A percentile compares a stretch with the other conserved stretches of the same genome.
Conservation (phyloP, 2,329 filamentous ascomycete species). For the Diaporthe destruens region DNA sequence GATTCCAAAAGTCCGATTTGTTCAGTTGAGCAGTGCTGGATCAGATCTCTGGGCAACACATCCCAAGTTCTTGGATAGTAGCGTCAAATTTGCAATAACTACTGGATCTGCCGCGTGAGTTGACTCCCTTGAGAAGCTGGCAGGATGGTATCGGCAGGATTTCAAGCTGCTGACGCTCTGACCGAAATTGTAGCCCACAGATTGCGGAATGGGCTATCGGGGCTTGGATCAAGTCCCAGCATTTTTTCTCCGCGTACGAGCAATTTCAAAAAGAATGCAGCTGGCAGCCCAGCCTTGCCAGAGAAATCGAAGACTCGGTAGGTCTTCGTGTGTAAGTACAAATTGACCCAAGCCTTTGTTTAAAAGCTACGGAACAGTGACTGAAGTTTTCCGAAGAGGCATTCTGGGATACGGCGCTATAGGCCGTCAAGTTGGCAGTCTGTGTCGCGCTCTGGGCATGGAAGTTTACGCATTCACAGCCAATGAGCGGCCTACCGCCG, state of each 20-base stretch:
- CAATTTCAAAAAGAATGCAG: constrained; percentile 48
- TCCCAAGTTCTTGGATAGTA: constrained; percentile 48
- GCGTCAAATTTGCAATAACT: constrained; percentile 52
- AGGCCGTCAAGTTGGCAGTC: constrained; percentile 56
- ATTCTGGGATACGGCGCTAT: constrained; percentile 60
- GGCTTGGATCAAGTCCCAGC: constrained; percentile 51
- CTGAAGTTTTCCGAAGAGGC: constrained; percentile 43
- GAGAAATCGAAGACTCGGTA: constrained; percentile 42
- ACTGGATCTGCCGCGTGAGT: constrained; percentile 55
- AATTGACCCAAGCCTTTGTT: too few species aligned
- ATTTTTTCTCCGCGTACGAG: constrained; percentile 49
- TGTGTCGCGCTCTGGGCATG: constrained; percentile 73
- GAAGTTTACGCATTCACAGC: constrained; percentile 76
- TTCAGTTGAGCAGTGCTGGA: constrained; percentile 56
- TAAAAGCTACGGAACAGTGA: background rate
- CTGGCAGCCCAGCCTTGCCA: constrained; percentile 47
- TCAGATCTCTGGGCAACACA: constrained; percentile 54
- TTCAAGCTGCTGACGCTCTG: background rate
- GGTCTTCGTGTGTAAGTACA: constrained; percentile 38
- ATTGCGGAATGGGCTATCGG: constrained; percentile 58
- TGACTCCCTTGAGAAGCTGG: background rate
- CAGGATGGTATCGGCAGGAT: too few species aligned
- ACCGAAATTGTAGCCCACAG: constrained; percentile 47
- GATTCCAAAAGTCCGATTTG: constrained; percentile 52
- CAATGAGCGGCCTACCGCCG: constrained; percentile 68